Evolutionary conservation across 495 filamentous ascomycete species (phyloP), one percentile per base, ranked within the genome.

Genomic region (Paragyromitra xinjiangensis): DNA sequence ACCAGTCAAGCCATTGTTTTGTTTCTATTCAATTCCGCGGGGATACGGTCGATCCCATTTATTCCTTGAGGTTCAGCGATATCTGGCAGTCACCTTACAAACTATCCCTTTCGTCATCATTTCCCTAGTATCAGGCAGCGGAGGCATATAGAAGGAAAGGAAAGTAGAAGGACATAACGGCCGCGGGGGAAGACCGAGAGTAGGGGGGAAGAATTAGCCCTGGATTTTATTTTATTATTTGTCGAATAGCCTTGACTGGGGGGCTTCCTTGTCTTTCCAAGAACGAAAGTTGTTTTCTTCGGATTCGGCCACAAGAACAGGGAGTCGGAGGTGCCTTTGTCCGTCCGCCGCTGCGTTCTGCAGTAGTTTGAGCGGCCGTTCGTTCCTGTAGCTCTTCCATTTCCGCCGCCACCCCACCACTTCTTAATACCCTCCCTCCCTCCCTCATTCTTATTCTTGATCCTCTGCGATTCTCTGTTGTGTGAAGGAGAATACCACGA

Each of bases 311-410:
- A 72, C 59, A 73, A 61, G 59, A 64, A 29, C 68, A 76, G 68
- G 73, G 68, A 64, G 68, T 45, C 58, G 73, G 56, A 63, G 59
- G 69, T 71, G 59, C 26, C 75, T 75, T 78, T 77, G 56, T 71
- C 73, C 59, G 40, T 66, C 61, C 61, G 34, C 48, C 26, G 68
- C 69, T 64, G 59, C 22, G 26, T 56, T 64, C n/a, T 34, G 29
- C 29, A 34, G 29, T 63, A 62, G 65, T 51, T 48, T 16, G 72
- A 53, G 58, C 65, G 69, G 59, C 39, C 70, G 61, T 78, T 73
- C 66, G 61, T 78, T 78, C 55, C 55, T 78, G 73, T 77, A 69
- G 76, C 76, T 78, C 56, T 58, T 55, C 73, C 73, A 77, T 68
- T 73, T 70, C 65, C 62, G 59, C 75, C 71, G 63, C 75, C 50